phyloP scores from a whole-genome alignment of 371 early-diverging fungal genomes.

The Mortierella sp. region DNA sequence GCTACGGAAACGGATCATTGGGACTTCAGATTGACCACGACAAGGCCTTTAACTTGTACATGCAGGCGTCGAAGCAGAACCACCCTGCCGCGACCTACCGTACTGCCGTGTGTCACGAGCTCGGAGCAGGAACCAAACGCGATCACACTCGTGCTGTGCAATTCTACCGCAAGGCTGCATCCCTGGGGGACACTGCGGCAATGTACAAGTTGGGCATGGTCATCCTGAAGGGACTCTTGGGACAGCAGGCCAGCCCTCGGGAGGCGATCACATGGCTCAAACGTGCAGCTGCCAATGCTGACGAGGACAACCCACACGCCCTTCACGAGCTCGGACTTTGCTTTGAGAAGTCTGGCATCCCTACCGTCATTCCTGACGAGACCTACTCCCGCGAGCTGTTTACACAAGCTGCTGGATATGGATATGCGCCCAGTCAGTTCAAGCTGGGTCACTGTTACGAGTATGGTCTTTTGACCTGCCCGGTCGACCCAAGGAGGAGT shows the following conservation, averaged over 20 bases:
- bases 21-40: slow-evolving; percentile 87
- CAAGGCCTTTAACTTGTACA: slow-evolving; percentile 91
- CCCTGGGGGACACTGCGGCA: slow-evolving; percentile 92
- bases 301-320: slow-evolving; percentile 92
- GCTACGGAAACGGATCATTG: slow-evolving; percentile 82
- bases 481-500: slow-evolving; percentile 89
- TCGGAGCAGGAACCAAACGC: slow-evolving; percentile 92
- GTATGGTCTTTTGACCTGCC: slow-evolving; percentile 91
- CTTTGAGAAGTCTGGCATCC: slow-evolving; percentile 87
- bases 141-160: slow-evolving; percentile 89
- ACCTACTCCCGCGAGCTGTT: slow-evolving; percentile 92
- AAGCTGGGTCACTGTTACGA: slow-evolving; percentile 96
- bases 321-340: slow-evolving; percentile 93
- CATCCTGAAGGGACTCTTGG: slow-evolving; percentile 84
- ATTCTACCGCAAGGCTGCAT: slow-evolving; percentile 95
- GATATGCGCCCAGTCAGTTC: slow-evolving; percentile 94
- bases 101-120: slow-evolving; percentile 95
- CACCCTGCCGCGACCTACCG: slow-evolving; percentile 96
- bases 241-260: slow-evolving; percentile 77
- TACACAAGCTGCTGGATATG: slow-evolving; percentile 92
- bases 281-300: slow-evolving; percentile 90
- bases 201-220: slow-evolving; percentile 97
- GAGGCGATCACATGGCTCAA: slow-evolving; percentile 96
- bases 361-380: slow-evolving; percentile 85
- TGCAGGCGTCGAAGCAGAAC: slow-evolving; percentile 93